A percentile compares a stretch with the other conserved stretches of the same genome.
Conservation (phyloP, 2,329 filamentous ascomycete genomes). For the Tolypocladium album region DNA sequence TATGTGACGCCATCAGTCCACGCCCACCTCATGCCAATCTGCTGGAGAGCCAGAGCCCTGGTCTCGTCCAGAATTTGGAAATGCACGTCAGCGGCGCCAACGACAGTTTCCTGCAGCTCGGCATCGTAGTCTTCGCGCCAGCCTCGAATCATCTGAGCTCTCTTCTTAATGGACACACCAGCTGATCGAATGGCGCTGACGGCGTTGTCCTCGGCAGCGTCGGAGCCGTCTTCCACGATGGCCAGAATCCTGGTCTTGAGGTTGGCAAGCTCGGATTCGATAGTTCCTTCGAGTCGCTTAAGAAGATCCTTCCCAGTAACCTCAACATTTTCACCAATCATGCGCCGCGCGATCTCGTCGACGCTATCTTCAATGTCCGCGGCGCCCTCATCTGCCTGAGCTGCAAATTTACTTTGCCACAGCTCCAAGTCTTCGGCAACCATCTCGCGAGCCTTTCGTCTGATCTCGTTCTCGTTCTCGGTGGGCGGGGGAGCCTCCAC, state of each 20-base stretch:
- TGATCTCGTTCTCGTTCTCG: conserved; percentile 40
- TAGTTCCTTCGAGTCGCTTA: conserved; percentile 55
- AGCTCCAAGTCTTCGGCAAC: conserved; percentile 68
- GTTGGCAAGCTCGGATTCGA: conserved; percentile 49
- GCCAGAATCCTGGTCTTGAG: conserved; percentile 59
- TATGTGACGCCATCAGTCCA: conserved; percentile 95
- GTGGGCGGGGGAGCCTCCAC: conserved; percentile 34
- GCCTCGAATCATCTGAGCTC: conserved; percentile 63
- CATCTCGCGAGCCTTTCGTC: conserved; percentile 49
- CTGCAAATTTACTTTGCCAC: conserved; percentile 84
- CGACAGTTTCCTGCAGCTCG: conserved; percentile 58
- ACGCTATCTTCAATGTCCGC: conserved; percentile 61
- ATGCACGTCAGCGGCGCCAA: conserved; percentile 65
- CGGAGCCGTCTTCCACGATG: conserved; percentile 40
- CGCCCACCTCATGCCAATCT: conserved; percentile 90
- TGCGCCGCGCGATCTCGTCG: conserved; percentile 42
- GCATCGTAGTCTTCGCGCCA: conserved; percentile 67
- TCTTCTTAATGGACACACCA: conserved; percentile 63
- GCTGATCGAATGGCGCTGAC: conserved; percentile 48
- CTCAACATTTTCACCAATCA: conserved; percentile 54
- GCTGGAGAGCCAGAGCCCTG: conserved; percentile 73
- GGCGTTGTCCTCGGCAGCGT: conserved; percentile 31
- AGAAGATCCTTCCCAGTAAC: conserved; percentile 57
- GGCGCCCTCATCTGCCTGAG: conserved; percentile 73
- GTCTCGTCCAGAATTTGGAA: conserved; percentile 75